Conservation (phyloP, 1,284 basidiomycete species). For the Heterobasidion irregulare region DNA sequence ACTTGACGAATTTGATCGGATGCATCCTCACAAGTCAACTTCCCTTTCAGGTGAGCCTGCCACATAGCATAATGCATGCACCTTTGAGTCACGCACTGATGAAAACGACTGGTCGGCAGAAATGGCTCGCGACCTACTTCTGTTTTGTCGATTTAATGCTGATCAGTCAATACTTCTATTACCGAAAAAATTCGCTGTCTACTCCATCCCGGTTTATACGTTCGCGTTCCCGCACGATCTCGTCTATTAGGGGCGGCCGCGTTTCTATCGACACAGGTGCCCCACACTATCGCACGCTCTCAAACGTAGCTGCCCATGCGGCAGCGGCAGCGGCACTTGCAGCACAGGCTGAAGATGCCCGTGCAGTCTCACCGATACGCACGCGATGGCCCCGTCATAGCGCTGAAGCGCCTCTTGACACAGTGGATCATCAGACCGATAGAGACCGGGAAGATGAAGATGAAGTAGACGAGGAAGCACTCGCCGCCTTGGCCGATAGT, state of each 20-base stretch:
- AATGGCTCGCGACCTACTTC: constrained; percentile 84
- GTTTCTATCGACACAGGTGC: constrained; percentile 39
- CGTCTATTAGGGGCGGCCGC: constrained; percentile 29
- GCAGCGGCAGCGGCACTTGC: constrained; percentile 59
- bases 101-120: constrained; percentile 36
- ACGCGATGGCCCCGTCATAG: constrained; percentile 18
- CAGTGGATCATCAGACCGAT: constrained; percentile 9
- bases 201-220: constrained; percentile 27
- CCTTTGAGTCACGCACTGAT: constrained; percentile 6
- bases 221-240: constrained; percentile 33
- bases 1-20: constrained; percentile 83
- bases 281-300: constrained; percentile 60
- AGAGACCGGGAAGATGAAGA: constrained; percentile 32
- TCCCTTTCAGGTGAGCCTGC: constrained; percentile 75
- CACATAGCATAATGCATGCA: constrained; percentile 4
- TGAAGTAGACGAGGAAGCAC: constrained; percentile 41
- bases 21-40: constrained; percentile 88
- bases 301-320: constrained; percentile 57
- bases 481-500: constrained; percentile 54
- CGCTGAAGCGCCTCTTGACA: constrained; percentile 12
- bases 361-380: constrained; percentile 7
- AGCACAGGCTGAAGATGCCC: constrained; percentile 42
- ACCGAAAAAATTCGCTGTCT: constrained; percentile 28
- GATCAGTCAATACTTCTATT: constrained; percentile 76
- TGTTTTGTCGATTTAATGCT: constrained; percentile 72